Percentiles rank a stretch among this genome's conserved stretches.
Conservation (phyloP, 139 green algal genomes). For the Auxenochlorella pyrenoidosa region DNA sequence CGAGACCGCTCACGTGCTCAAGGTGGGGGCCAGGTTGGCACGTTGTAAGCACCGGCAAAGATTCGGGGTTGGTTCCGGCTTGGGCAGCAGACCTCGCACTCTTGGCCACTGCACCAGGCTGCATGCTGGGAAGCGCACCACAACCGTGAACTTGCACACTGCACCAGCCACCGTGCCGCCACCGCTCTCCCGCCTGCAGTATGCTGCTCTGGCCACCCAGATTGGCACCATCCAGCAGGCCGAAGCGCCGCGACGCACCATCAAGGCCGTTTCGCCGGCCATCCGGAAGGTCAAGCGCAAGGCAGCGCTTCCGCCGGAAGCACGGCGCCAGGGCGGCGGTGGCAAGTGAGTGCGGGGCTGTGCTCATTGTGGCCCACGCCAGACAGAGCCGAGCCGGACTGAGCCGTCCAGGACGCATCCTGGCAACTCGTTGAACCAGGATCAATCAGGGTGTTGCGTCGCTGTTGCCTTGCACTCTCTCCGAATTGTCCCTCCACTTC, state of each 20-base stretch:
- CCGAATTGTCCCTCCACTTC: not conserved
- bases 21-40: conserved; percentile 38
- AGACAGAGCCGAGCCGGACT: too few relatives aligned
- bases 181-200: conserved; percentile 33
- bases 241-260: conserved; percentile 50
- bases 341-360: conserved; percentile 5
- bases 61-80: too few relatives aligned
- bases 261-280: conserved; percentile 44
- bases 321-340: conserved; percentile 7
- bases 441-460: too few relatives aligned
- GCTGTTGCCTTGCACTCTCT: not conserved
- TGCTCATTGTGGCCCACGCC: too few relatives aligned
- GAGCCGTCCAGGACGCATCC: too few relatives aligned
- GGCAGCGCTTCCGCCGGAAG: conserved; percentile 39
- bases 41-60: too few relatives aligned
- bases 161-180: not conserved
- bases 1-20: conserved; percentile 73
- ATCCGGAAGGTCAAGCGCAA: conserved; percentile 43
- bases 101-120: too few relatives aligned
- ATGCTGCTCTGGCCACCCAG: conserved; percentile 59
- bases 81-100: too few relatives aligned
- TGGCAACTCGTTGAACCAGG: too few relatives aligned
- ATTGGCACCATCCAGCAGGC: conserved; percentile 58
- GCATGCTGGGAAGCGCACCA: too few relatives aligned
- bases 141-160: too few relatives aligned